phyloP scores from a whole-genome alignment of 306 rosid species.

The Arachis hypogaea region DNA sequence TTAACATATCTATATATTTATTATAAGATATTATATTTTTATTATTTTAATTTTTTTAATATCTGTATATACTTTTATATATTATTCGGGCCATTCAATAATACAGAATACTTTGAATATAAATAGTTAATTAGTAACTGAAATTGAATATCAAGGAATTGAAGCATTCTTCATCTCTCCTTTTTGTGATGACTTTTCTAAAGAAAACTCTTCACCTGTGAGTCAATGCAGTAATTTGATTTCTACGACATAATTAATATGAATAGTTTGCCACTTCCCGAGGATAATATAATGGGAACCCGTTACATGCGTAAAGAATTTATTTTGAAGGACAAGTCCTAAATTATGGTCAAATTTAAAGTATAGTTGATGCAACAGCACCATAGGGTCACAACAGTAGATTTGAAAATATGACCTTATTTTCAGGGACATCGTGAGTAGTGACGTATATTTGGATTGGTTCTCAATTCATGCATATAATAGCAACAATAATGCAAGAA shows the following conservation, averaged over 20 bases:
- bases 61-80: no score
- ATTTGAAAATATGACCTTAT: background rate
- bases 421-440: conserved; percentile 35
- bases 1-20: no score
- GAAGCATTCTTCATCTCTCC: no score
- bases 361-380: conserved; percentile 31
- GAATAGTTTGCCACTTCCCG: conserved; percentile 25
- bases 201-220: background rate
- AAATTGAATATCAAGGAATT: no score
- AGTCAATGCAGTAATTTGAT: conserved; percentile 18
- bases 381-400: conserved; percentile 16
- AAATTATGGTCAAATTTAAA: conserved; percentile 28
- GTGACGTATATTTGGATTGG: conserved; percentile 35
- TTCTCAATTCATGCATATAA: conserved; percentile 26
- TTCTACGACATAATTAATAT: conserved; percentile 6
- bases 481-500: background rate
- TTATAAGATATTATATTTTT: no score
- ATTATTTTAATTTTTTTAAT: no score
- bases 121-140: no score
- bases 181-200: conserved; percentile 32
- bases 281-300: conserved; percentile 18
- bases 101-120: no score
- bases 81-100: no score
- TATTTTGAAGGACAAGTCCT: conserved; percentile 28
- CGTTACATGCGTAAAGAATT: conserved; percentile 7